Conservation (phyloP, 805 yeast species). For the Wickerhamiella azyma region DNA sequence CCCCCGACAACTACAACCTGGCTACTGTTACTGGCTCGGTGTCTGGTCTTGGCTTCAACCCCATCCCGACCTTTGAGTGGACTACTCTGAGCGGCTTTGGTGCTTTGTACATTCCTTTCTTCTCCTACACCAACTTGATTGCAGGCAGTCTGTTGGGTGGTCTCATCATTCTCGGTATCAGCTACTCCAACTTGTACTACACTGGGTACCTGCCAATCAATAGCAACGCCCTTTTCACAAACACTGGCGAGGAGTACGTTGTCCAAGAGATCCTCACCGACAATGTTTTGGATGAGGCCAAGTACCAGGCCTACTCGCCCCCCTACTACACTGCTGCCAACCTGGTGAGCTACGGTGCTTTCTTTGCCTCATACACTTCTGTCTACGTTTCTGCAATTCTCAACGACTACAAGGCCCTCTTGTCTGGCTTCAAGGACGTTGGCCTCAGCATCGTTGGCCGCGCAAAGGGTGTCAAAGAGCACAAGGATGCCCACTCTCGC, state of each 20-base stretch:
- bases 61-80: conserved; percentile 32
- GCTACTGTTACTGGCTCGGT: conserved; percentile 50
- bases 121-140: conserved; percentile 23
- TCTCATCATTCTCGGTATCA: conserved; percentile 23
- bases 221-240: conserved; percentile 37
- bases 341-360: conserved; percentile 38
- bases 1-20: conserved; percentile 39
- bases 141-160: conserved; percentile 21
- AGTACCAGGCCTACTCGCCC: conserved; percentile 39
- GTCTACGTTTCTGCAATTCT: conserved; percentile 36
- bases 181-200: conserved; percentile 32
- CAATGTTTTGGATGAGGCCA: conserved; percentile 30
- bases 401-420: conserved; percentile 30
- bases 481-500: conserved; percentile 31
- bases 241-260: conserved; percentile 34
- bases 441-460: conserved; percentile 2
- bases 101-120: conserved; percentile 27
- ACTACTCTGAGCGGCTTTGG: conserved; percentile 33
- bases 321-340: conserved; percentile 46
- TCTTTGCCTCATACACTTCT: conserved; percentile 38
- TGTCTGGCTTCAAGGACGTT: conserved; percentile 19
- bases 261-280: conserved; percentile 32
- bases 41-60: conserved; percentile 37
- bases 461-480: conserved; percentile 12
- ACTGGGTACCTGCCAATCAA: conserved; percentile 31